Percentiles rank a stretch among this genome's conserved stretches.
These are phyloP conservation scores for Stephanodiscus triporus DNA, from an alignment of 108 stramenopile genomes.

Conservation along the genomic window DNA sequence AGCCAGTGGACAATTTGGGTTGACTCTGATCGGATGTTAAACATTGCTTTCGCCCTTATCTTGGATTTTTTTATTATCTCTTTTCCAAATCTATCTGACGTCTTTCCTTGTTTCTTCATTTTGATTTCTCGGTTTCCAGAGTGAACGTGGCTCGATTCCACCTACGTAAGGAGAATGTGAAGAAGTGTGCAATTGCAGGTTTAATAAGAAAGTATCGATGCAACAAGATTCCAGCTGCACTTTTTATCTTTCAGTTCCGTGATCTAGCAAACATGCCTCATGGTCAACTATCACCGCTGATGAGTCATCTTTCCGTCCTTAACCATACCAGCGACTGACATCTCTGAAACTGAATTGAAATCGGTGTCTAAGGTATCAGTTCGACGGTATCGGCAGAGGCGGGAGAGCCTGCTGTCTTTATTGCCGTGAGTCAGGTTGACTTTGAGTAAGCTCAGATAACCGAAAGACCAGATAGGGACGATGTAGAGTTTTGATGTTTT, in stretches of 20 bases:
- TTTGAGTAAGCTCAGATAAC: too few relatives aligned
- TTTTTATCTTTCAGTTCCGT: too few relatives aligned
- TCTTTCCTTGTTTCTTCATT: not conserved
- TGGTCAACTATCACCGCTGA: not conserved
- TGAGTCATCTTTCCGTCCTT: not conserved
- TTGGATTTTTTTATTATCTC: not conserved
- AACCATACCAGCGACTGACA: not conserved
- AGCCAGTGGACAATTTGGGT: conserved; percentile 90
- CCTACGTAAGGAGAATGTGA: not conserved
- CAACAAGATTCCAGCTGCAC: not conserved
- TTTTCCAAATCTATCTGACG: not conserved
- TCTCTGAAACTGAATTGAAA: not conserved
- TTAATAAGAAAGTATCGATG: not conserved
- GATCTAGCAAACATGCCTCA: not conserved
- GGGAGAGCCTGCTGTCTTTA: not conserved
- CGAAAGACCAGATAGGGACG: too few relatives aligned
- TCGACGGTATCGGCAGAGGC: not conserved
- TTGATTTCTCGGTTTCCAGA: not conserved
- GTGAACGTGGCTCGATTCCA: not conserved
- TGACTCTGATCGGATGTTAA: conserved; percentile 78
- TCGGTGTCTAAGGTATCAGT: not conserved
- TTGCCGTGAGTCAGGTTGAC: too few relatives aligned
- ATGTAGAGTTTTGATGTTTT: too few relatives aligned
- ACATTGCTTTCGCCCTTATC: conserved; percentile 4
- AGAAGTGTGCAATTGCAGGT: not conserved